phyloP scores from a whole-genome alignment of 2,329 filamentous ascomycete species.

The Dactylellina drechsleri region DNA sequence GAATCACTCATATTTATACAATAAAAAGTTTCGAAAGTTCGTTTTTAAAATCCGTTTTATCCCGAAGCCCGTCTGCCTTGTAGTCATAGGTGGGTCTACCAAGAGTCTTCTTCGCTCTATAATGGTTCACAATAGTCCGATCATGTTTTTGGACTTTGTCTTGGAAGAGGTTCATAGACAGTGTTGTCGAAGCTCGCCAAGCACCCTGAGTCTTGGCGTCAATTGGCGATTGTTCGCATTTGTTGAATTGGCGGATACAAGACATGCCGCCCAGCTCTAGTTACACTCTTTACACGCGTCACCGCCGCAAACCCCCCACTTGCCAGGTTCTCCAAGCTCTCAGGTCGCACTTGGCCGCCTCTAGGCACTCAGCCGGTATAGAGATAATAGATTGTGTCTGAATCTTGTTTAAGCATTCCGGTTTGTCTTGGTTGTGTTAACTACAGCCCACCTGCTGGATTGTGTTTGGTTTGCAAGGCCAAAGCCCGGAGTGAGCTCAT shows the following conservation, averaged over 20 bases:
- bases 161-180: slow-evolving; percentile 31
- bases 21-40: too few relatives aligned
- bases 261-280: slow-evolving; percentile 37
- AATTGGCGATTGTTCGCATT: slow-evolving; percentile 9
- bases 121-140: slow-evolving; percentile 6
- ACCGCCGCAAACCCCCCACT: neutral
- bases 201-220: slow-evolving; percentile 49
- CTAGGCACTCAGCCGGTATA: too few relatives aligned
- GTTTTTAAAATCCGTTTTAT: neutral
- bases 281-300: neutral
- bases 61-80: slow-evolving; percentile 26
- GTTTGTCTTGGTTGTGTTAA: too few relatives aligned
- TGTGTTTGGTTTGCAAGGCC: too few relatives aligned
- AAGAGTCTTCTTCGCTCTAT: slow-evolving; percentile 18
- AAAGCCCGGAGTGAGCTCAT: too few relatives aligned
- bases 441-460: too few relatives aligned
- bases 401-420: too few relatives aligned
- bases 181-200: slow-evolving; percentile 48
- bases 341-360: slow-evolving; percentile 36
- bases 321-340: slow-evolving; percentile 33
- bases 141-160: slow-evolving; percentile 37
- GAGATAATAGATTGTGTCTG: too few relatives aligned
- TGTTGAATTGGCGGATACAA: slow-evolving; percentile 6
- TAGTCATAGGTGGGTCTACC: slow-evolving; percentile 18
- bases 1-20: slow-evolving; percentile 47